Base-by-base conservation (phyloP, 2,329 filamentous ascomycete species). In the Monosporascus sp. region DNA sequence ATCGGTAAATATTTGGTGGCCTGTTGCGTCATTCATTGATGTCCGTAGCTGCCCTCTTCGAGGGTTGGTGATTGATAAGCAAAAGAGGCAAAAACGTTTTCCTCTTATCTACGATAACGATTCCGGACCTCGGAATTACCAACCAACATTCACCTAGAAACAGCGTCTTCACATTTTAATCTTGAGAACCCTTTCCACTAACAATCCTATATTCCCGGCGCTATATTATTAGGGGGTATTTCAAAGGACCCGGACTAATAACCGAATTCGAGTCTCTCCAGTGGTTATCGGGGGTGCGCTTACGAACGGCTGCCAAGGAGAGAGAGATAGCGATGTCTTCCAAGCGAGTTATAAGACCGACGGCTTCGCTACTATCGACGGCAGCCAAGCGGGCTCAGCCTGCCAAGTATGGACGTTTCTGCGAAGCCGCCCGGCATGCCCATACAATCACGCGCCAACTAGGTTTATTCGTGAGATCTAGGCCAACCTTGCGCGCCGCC, bases 391-490 rank as follows among this genome's bases (percentile, higher is more conserved):
- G 52, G 40, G 56, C 51, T 3, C 57, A 53, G 43, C 60, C 59
- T 9, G 27, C 50, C 11, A 53, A 53, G 7, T 57, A 45, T 43
- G 55, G 60, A 47, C 61, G 65, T 54, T 54, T 64, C 50, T 63
- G 64, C 55, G 55, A 59, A 50, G 59, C 62, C n/a, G 62, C 58
- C 27, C 66, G 66, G 49, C 61, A 62, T 51, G 64, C 66, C 9
- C 66, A 68, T 49, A 68, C 62, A 37, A 62, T 56, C 52, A 59
- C 63, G 9, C 59, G 56, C 40, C 56, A 62, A n/a, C 49, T 65
- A 5, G 56, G 64, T 34, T 55, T 64, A 49, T 54, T 63, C 26
- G 54, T 66, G 43, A 56, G 51, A 38, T 51, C 57, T 36, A 68
- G 65, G 14, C 65, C 64, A 1, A 59, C 58, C n/a, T 53, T 65